A percentile compares a stretch with the other conserved stretches of the same genome.
phyloP scores from a whole-genome alignment of 768 basidiomycete species.

The Rhodosporidiobolus sp. region DNA sequence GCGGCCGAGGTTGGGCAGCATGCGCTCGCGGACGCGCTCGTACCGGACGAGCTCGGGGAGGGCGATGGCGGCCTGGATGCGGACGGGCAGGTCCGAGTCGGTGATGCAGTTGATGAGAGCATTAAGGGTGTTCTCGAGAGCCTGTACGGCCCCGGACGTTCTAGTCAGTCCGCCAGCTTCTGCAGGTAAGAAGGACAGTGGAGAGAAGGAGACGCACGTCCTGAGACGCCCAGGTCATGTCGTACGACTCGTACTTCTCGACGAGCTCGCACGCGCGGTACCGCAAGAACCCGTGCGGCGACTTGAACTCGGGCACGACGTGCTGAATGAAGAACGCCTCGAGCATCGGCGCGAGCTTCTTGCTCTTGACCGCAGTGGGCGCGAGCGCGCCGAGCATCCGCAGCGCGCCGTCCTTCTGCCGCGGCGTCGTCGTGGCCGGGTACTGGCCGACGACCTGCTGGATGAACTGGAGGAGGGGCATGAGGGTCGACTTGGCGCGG shows the following conservation, averaged over 20 bases:
- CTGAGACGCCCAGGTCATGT: conserved; percentile 64
- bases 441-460: conserved; percentile 64
- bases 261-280: conserved; percentile 78
- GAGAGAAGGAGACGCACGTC: conserved; percentile 53
- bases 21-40: conserved; percentile 61
- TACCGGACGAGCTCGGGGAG: conserved; percentile 69
- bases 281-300: conserved; percentile 68
- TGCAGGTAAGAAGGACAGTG: neutral
- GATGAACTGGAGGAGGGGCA: conserved; percentile 74
- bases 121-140: conserved; percentile 63
- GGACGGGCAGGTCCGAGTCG: conserved; percentile 75
- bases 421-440: conserved; percentile 48
- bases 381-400: conserved; percentile 75
- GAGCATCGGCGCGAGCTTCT: conserved; percentile 68
- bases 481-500: conserved; percentile 75
- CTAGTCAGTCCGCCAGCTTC: neutral
- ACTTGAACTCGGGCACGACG: conserved; percentile 69
- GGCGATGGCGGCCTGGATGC: conserved; percentile 75
- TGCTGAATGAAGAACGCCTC: conserved; percentile 71
- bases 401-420: conserved; percentile 77
- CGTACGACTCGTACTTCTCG: conserved; percentile 66
- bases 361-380: conserved; percentile 74
- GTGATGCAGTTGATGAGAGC: conserved; percentile 67
- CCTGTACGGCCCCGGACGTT: conserved; percentile 50
- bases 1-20: conserved; percentile 75